Evolutionary conservation across 352 stramenopile species (phyloP).

Genomic region (Phytophthora kernoviae): DNA sequence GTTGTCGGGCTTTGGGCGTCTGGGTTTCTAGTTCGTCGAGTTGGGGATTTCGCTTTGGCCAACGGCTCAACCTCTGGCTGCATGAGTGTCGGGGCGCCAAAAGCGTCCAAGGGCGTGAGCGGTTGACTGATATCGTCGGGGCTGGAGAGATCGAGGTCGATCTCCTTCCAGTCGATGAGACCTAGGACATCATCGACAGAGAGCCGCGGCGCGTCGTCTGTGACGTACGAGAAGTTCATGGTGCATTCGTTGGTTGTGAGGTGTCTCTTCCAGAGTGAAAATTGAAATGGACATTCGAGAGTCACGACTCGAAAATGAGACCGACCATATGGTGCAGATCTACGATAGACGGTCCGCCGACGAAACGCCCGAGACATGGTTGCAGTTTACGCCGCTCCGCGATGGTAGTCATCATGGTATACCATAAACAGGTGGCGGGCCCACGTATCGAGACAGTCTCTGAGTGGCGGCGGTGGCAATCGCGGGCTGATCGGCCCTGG

Average conservation of each 20-base stretch:
- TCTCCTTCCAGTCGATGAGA: slow-evolving; percentile 42
- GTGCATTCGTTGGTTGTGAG: slow-evolving; percentile 19
- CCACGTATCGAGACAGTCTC: not conserved
- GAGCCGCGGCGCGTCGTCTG: slow-evolving; percentile 30
- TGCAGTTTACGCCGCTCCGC: slow-evolving; percentile 25
- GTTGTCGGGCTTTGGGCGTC: slow-evolving; percentile 4
- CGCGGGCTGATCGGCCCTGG: not conserved
- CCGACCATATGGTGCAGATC: not conserved
- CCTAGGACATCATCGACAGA: slow-evolving; percentile 34
- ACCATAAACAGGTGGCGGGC: slow-evolving; percentile 20
- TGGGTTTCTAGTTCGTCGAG: slow-evolving; percentile 8
- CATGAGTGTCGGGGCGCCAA: slow-evolving; percentile 8
- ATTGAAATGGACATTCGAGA: slow-evolving; percentile 18
- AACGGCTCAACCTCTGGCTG: slow-evolving; percentile 2
- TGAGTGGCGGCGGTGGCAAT: not conserved
- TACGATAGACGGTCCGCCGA: slow-evolving; percentile 12
- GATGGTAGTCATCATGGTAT: slow-evolving; percentile 17
- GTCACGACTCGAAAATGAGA: not conserved
- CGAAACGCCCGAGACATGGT: slow-evolving; percentile 26
- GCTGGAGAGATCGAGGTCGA: slow-evolving; percentile 30
- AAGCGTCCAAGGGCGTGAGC: slow-evolving; percentile 6
- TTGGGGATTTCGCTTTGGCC: slow-evolving; percentile 7
- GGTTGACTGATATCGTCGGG: slow-evolving; percentile 21
- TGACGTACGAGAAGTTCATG: slow-evolving; percentile 32
- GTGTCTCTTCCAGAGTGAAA: slow-evolving; percentile 17